phyloP scores from a whole-genome alignment of 768 basidiomycete species.

The Leccinum broughii region DNA sequence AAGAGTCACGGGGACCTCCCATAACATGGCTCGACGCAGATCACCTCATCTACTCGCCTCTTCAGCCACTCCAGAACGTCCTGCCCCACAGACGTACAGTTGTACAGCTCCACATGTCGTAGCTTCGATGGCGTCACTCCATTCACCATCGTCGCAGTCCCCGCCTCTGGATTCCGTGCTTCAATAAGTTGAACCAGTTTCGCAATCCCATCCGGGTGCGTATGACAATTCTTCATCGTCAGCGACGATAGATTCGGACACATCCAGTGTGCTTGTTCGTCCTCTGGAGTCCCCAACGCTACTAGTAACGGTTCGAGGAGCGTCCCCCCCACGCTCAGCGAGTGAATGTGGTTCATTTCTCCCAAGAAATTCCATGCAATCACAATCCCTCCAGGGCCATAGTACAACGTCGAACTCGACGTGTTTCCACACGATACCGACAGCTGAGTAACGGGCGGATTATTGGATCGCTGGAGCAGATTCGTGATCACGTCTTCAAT shows the following conservation, averaged over 20 bases:
- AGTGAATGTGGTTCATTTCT: conserved; percentile 58
- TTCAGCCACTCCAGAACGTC: conserved; percentile 73
- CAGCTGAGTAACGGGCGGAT: conserved; percentile 57
- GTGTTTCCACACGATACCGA: conserved; percentile 58
- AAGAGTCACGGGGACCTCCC: conserved; percentile 38
- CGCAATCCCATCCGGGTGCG: conserved; percentile 61
- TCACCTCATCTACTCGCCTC: conserved; percentile 58
- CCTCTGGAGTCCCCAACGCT: conserved; percentile 59
- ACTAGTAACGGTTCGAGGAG: conserved; percentile 63
- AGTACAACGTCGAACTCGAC: conserved; percentile 49
- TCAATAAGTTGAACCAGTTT: conserved; percentile 75
- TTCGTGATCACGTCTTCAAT: conserved; percentile 69
- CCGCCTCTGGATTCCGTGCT: conserved; percentile 60
- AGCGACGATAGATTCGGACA: conserved; percentile 64
- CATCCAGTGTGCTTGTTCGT: conserved; percentile 57
- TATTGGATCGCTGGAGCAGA: conserved; percentile 59
- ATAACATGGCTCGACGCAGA: conserved; percentile 58
- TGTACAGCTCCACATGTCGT: conserved; percentile 59
- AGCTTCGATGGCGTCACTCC: conserved; percentile 56
- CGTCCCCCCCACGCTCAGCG: conserved; percentile 63
- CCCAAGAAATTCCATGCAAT: conserved; percentile 67
- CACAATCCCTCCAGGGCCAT: conserved; percentile 56
- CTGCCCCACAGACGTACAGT: conserved; percentile 63
- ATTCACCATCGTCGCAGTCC: conserved; percentile 36
- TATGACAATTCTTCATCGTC: conserved; percentile 63